Percentiles rank a stretch among this genome's conserved stretches.
phyloP scores from a whole-genome alignment of 345 rosid genomes.

The Draba incana region DNA sequence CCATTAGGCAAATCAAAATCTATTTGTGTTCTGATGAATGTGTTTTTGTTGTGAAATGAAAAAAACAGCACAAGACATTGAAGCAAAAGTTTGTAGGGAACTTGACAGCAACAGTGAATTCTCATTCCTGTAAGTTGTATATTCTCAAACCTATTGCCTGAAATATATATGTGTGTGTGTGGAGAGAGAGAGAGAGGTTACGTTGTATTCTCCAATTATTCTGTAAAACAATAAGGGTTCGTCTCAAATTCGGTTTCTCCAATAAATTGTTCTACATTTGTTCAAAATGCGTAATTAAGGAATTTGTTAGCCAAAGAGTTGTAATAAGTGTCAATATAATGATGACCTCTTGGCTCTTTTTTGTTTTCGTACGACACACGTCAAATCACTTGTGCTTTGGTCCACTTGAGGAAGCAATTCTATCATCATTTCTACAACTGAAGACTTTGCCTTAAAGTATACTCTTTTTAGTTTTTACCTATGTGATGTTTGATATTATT shows the following conservation, averaged over 20 bases:
- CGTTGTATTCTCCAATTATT: conserved; percentile 10
- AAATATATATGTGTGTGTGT: not conserved
- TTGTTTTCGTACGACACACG: conserved; percentile 16
- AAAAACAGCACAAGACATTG: conserved; percentile 77
- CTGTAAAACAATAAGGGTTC: conserved; percentile 34
- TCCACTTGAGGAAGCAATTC: conserved; percentile 7
- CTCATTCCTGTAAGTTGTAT: conserved; percentile 77
- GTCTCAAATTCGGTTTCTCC: conserved; percentile 6
- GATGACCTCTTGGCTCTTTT: not conserved
- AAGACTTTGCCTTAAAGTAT: conserved; percentile 37
- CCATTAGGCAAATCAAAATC: not conserved
- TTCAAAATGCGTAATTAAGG: not conserved
- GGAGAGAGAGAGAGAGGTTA: not conserved
- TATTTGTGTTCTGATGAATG: conserved; percentile 19
- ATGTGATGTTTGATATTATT: too few species aligned
- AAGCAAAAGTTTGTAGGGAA: conserved; percentile 54
- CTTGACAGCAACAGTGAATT: conserved; percentile 54
- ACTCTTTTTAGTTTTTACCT: conserved; percentile 6
- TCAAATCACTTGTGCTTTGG: conserved; percentile 25
- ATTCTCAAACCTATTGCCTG: conserved; percentile 75
- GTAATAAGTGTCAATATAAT: not conserved
- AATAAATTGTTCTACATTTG: conserved; percentile 35
- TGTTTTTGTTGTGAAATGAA: conserved; percentile 29
- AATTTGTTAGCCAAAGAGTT: not conserved
- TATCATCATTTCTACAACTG: conserved; percentile 1